phyloP scores from a whole-genome alignment of 176 grass and related monocot genomes.

The Phragmites australis region DNA sequence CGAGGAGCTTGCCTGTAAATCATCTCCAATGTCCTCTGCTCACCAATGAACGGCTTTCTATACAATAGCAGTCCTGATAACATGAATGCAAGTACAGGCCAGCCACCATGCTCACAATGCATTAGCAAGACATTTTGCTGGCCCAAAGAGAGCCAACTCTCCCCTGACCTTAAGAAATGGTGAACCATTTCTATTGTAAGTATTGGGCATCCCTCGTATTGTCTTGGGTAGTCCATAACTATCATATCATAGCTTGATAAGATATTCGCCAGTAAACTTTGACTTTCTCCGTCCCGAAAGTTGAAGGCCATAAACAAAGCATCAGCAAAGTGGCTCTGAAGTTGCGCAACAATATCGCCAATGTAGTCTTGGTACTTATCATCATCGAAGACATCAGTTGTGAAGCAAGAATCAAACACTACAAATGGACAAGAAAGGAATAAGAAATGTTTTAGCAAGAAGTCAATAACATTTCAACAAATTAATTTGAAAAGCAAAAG shows the following conservation, averaged over 20 bases:
- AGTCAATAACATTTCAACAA: conserved; percentile 16
- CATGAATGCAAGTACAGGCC: conserved; percentile 96
- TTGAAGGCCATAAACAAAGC: conserved; percentile 99
- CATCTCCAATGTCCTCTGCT: conserved; percentile 93
- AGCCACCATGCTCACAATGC: conserved; percentile 92
- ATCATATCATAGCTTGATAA: conserved; percentile 77
- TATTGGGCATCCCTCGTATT: conserved; percentile 88
- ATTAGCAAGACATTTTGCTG: conserved; percentile 90
- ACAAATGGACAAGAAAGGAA: conserved; percentile 18
- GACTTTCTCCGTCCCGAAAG: conserved; percentile 74
- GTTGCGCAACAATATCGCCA: conserved; percentile 72
- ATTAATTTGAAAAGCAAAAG: conserved; percentile 26
- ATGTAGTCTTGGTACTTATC: conserved; percentile 75
- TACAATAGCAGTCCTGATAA: conserved; percentile 86
- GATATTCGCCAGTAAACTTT: conserved; percentile 67
- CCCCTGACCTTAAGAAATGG: conserved; percentile 85
- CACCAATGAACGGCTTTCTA: conserved; percentile 80
- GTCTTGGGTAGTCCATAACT: conserved; percentile 95
- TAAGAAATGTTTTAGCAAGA: conserved; percentile 9
- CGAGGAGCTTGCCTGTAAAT: conserved; percentile 92
- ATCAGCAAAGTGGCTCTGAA: conserved; percentile 76
- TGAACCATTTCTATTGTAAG: conserved; percentile 93
- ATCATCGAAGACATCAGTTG: conserved; percentile 81
- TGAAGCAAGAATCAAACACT: conserved; percentile 99
- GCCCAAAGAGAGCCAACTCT: conserved; percentile 91